Conservation (phyloP, 73 alveolate species). For the Loxodes magnus region DNA sequence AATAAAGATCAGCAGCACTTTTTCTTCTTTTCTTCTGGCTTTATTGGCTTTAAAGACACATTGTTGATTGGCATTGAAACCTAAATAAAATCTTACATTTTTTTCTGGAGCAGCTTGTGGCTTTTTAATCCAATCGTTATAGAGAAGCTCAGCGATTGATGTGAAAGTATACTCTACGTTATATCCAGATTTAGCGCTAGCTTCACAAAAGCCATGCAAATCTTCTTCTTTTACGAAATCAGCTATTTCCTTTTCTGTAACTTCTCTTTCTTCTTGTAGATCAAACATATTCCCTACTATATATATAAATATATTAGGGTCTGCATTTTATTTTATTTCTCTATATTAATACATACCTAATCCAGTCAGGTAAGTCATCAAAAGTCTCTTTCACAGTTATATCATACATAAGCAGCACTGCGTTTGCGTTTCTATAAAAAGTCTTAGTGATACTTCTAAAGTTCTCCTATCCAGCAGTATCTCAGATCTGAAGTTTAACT, state of each 20-base stretch:
- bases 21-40: too few relatives aligned
- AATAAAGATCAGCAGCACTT: too few relatives aligned
- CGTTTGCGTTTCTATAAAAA: too few relatives aligned
- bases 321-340: constrained; percentile 56
- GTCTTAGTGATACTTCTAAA: too few relatives aligned
- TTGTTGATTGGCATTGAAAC: too few relatives aligned
- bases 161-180: constrained; percentile 46
- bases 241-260: constrained; percentile 31
- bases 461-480: too few relatives aligned
- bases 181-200: constrained; percentile 34
- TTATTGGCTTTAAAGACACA: too few relatives aligned
- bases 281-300: constrained; percentile 63
- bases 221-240: constrained; percentile 28
- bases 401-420: constrained; percentile 68
- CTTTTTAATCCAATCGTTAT: too few relatives aligned
- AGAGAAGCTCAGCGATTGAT: too few relatives aligned
- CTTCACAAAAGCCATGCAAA: constrained; percentile 30
- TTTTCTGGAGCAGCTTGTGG: too few relatives aligned
- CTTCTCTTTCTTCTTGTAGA: constrained; percentile 51
- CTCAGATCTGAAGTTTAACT: constrained; percentile 59
- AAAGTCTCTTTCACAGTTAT: constrained; percentile 47
- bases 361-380: constrained; percentile 46
- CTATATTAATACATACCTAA: too few relatives aligned
- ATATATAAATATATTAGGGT: constrained; percentile 49
- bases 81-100: too few relatives aligned